Conservation (phyloP, 768 basidiomycete genomes). For the Bullera alba region DNA sequence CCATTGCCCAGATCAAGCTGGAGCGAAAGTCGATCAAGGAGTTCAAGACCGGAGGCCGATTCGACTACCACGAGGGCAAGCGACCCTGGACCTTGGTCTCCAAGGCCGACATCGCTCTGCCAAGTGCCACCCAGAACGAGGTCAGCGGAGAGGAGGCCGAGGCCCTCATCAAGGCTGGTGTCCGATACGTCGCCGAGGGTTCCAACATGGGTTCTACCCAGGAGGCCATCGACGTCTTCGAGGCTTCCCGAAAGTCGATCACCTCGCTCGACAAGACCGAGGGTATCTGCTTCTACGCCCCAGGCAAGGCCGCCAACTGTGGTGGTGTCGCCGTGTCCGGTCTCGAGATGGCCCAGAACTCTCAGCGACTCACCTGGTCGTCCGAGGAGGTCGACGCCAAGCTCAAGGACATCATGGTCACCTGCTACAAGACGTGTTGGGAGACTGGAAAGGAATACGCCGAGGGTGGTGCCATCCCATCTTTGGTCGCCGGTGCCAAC, state of each 20-base stretch:
- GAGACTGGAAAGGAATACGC: slow-evolving; percentile 57
- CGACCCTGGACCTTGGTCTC: slow-evolving; percentile 64
- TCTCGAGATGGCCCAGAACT: slow-evolving; percentile 76
- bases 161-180: slow-evolving; percentile 62
- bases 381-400: slow-evolving; percentile 60
- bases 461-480: slow-evolving; percentile 52
- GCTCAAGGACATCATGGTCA: slow-evolving; percentile 64
- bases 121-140: slow-evolving; percentile 54
- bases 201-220: slow-evolving; percentile 70
- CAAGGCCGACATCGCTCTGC: slow-evolving; percentile 62
- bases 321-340: slow-evolving; percentile 73
- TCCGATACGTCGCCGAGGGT: slow-evolving; percentile 66
- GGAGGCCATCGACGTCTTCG: slow-evolving; percentile 67
- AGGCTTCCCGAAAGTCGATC: slow-evolving; percentile 54
- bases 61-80: slow-evolving; percentile 49
- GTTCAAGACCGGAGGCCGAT: slow-evolving; percentile 48
- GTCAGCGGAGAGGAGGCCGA: slow-evolving; percentile 57
- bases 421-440: slow-evolving; percentile 58
- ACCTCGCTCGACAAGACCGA: slow-evolving; percentile 42
- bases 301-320: slow-evolving; percentile 62
- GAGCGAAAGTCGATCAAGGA: slow-evolving; percentile 40
- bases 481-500: slow-evolving; percentile 61
- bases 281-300: slow-evolving; percentile 61
- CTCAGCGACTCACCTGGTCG: slow-evolving; percentile 57
- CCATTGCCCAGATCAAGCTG: slow-evolving; percentile 46